Conservation (phyloP, 202 grass and related monocot genomes). For the Dendrocalamus latiflorus region DNA sequence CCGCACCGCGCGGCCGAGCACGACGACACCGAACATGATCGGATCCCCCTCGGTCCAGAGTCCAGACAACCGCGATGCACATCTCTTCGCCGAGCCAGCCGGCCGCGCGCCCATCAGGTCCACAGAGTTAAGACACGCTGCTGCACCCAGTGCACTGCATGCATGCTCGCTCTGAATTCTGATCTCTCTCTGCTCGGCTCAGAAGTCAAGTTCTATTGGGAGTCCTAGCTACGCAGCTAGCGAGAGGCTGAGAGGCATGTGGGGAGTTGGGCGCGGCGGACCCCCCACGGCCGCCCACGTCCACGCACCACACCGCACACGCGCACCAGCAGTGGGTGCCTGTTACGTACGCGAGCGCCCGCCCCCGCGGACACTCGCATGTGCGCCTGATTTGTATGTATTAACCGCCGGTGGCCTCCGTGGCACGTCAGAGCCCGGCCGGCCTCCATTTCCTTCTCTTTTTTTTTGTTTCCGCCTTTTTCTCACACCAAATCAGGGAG, state of each 20-base stretch:
- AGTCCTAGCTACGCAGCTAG: not conserved
- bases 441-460: too few species aligned
- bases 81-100: constrained; percentile 6
- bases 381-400: too few species aligned
- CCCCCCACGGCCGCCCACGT: not conserved
- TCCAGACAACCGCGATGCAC: not conserved
- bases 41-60: not conserved
- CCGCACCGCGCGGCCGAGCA: not conserved
- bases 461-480: not conserved
- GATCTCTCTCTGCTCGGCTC: not conserved
- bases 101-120: not conserved
- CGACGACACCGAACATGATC: constrained; percentile 9
- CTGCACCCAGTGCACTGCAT: not conserved
- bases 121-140: not conserved
- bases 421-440: not conserved
- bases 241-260: constrained; percentile 47
- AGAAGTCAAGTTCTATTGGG: too few species aligned
- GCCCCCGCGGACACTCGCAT: too few species aligned
- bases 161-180: not conserved
- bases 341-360: constrained; percentile 18
- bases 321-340: constrained; percentile 23
- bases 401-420: too few species aligned
- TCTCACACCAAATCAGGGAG: not conserved
- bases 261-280: constrained; percentile 16
- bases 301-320: too few species aligned